A percentile compares a stretch with the other conserved stretches of the same genome.
Conservation (phyloP, 2,329 filamentous ascomycete genomes). For the Cladosporium phlei region DNA sequence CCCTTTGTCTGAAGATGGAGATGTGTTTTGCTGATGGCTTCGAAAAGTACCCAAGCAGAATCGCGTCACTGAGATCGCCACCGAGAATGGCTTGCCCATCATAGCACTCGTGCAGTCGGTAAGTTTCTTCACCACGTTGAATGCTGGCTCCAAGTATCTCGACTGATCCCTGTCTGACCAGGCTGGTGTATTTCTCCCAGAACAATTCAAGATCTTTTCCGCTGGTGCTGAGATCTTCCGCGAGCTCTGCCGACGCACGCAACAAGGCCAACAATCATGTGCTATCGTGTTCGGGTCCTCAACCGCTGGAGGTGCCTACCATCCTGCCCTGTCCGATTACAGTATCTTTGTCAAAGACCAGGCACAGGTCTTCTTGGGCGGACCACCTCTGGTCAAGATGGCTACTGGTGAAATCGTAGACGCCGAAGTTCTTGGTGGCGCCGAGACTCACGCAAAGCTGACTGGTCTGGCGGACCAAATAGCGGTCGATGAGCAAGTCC, state of each 20-base stretch:
- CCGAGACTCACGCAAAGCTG: slow-evolving; percentile 36
- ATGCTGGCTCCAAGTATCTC: too few relatives aligned
- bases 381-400: slow-evolving; percentile 45
- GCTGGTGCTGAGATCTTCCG: slow-evolving; percentile 40
- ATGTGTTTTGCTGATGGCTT: too few relatives aligned
- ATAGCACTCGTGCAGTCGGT: not conserved
- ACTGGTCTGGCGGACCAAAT: slow-evolving; percentile 44
- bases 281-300: slow-evolving; percentile 44
- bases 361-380: slow-evolving; percentile 43
- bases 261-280: slow-evolving; percentile 38
- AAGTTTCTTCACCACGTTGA: too few relatives aligned
- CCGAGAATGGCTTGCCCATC: not conserved
- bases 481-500: slow-evolving; percentile 37
- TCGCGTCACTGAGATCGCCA: not conserved
- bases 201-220: slow-evolving; percentile 45
- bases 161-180: too few relatives aligned
- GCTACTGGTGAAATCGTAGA: slow-evolving; percentile 42
- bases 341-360: slow-evolving; percentile 42
- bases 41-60: not conserved
- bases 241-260: slow-evolving; percentile 37
- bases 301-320: slow-evolving; percentile 41
- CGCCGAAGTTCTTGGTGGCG: slow-evolving; percentile 42
- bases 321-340: slow-evolving; percentile 40
- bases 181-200: slow-evolving; percentile 31
- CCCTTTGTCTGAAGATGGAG: too few relatives aligned